Evolutionary conservation across 352 stramenopile species (phyloP).

Genomic region (Globisporangium paroecandrum): DNA sequence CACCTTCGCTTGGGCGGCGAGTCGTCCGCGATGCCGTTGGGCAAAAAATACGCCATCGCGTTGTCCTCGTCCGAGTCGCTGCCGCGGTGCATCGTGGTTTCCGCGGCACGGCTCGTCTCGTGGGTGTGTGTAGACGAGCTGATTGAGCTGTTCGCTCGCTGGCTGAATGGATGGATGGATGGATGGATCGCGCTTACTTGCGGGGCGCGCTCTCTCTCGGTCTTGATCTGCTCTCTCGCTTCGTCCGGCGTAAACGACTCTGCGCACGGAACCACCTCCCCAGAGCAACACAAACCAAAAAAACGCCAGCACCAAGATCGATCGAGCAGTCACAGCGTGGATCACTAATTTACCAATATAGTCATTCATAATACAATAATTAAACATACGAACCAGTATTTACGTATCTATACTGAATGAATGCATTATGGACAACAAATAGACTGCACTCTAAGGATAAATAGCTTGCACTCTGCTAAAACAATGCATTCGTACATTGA

Average conservation of each 20-base stretch:
- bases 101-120: not conserved
- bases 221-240: not conserved
- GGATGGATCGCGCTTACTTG: not conserved
- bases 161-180: too few relatives aligned
- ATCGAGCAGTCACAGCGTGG: not conserved
- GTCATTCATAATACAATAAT: too few relatives aligned
- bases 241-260: not conserved
- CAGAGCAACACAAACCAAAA: not conserved
- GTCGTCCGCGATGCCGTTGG: constrained; percentile 81
- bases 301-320: constrained; percentile 11
- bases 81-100: constrained; percentile 14
- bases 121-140: too few relatives aligned
- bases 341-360: not conserved
- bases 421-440: not conserved
- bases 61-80: constrained; percentile 57
- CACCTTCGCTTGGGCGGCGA: constrained; percentile 70
- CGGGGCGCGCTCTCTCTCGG: not conserved
- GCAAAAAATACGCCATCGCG: constrained; percentile 78
- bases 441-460: not conserved
- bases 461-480: not conserved
- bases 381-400: not conserved
- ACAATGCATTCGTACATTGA: not conserved
- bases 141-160: too few relatives aligned
- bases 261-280: not conserved
- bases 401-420: not conserved